These are phyloP conservation scores for Phytophthora megakarya DNA, from an alignment of 352 stramenopile species.

Conservation along the genomic window DNA sequence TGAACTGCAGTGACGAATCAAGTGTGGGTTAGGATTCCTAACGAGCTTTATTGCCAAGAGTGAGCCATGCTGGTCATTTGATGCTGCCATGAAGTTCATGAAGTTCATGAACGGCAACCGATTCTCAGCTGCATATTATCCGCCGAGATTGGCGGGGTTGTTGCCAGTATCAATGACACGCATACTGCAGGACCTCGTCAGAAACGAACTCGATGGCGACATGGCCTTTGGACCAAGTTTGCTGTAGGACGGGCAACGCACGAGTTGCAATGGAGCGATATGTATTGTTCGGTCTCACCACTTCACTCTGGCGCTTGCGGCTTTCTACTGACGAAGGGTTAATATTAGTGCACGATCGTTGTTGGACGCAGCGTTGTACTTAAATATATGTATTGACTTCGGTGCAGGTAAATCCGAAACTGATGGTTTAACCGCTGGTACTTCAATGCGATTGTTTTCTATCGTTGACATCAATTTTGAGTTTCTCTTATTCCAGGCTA, in stretches of 20 bases:
- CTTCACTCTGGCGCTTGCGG: neutral
- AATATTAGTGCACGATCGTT: neutral
- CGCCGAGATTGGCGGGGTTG: conserved; percentile 1
- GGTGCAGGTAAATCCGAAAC: neutral
- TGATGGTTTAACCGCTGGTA: neutral
- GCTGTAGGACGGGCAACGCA: conserved; percentile 10
- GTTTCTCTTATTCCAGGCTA: too few species aligned
- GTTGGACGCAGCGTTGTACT: neutral
- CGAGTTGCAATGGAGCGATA: neutral
- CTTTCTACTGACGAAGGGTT: neutral
- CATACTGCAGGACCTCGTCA: too few species aligned
- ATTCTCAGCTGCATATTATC: conserved; percentile 14
- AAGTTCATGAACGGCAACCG: neutral
- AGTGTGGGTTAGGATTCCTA: neutral
- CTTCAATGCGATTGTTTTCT: too few species aligned
- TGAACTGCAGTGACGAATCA: conserved; percentile 4
- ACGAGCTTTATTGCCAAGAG: neutral
- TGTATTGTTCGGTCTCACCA: neutral
- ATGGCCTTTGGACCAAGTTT: neutral
- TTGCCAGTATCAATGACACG: neutral
- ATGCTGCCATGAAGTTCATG: neutral
- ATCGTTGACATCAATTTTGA: too few species aligned
- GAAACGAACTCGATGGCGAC: conserved; percentile 20
- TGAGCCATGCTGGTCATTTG: neutral
- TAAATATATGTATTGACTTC: neutral